Evolutionary conservation across 352 stramenopile species (phyloP).

Genomic region (Phytophthora lateralis): DNA sequence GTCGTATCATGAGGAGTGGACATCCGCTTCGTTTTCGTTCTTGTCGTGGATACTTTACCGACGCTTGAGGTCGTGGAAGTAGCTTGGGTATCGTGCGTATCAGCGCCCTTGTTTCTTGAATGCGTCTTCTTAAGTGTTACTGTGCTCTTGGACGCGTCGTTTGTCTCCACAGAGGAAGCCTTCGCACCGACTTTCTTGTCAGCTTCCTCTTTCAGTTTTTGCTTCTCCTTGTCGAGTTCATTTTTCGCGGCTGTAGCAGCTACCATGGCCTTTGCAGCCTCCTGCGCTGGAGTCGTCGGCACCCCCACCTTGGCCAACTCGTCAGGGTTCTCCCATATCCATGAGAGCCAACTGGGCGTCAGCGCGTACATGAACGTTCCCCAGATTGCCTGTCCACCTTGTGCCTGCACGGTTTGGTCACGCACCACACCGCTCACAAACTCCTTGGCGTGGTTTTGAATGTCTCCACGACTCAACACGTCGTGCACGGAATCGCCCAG

Average conservation of each 20-base stretch:
- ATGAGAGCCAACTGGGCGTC: constrained; percentile 73
- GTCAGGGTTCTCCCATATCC: constrained; percentile 64
- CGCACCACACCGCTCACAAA: constrained; percentile 82
- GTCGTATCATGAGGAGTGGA: not conserved
- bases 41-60: constrained; percentile 6
- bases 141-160: constrained; percentile 10
- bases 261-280: constrained; percentile 39
- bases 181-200: constrained; percentile 5
- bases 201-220: constrained; percentile 19
- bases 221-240: constrained; percentile 28
- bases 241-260: constrained; percentile 40
- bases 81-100: not conserved
- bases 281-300: constrained; percentile 17
- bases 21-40: constrained; percentile 23
- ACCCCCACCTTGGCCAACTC: constrained; percentile 17
- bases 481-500: constrained; percentile 76
- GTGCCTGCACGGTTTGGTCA: constrained; percentile 81
- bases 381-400: constrained; percentile 82
- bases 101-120: constrained; percentile 7
- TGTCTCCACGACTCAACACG: constrained; percentile 71
- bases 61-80: not conserved
- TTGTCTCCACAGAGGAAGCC: not conserved
- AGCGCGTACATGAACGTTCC: constrained; percentile 82
- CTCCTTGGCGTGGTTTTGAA: constrained; percentile 85
- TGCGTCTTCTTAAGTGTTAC: constrained; percentile 20